Percentiles rank a stretch among this genome's conserved stretches.
These are phyloP conservation scores for Penicillium canariense DNA, from an alignment of 495 filamentous ascomycete species.

Conservation along the genomic window DNA sequence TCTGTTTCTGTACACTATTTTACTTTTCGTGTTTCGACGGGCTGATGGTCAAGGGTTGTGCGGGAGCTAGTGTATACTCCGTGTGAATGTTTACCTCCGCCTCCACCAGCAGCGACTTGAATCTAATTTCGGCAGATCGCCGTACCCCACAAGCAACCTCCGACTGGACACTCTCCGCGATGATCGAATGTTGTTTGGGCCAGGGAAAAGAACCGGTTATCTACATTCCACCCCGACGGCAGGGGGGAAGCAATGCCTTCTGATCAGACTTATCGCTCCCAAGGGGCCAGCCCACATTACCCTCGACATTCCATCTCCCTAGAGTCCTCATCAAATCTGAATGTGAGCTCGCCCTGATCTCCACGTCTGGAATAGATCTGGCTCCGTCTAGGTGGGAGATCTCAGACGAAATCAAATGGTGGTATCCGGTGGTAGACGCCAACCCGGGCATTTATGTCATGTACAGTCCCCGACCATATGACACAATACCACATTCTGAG, in stretches of 20 bases:
- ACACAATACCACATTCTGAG: not conserved
- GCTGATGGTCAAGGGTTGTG: not conserved
- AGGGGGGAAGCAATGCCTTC: slow-evolving; percentile 5
- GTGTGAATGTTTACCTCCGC: not conserved
- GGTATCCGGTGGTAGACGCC: not conserved
- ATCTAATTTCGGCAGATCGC: slow-evolving; percentile 2
- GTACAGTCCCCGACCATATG: not conserved
- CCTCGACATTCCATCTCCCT: slow-evolving; percentile 23
- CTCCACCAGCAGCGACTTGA: not conserved
- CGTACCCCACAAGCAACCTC: not conserved
- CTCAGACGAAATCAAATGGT: not conserved
- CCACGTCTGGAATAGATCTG: not conserved
- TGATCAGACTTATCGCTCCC: not conserved
- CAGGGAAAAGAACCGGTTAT: not conserved
- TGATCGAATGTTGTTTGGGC: slow-evolving; percentile 1
- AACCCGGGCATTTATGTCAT: too few relatives aligned
- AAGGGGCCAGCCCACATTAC: slow-evolving; percentile 16
- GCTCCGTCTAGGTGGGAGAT: not conserved
- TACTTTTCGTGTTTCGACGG: not conserved
- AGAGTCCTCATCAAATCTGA: slow-evolving; percentile 12
- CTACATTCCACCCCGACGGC: slow-evolving; percentile 10
- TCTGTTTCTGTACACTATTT: not conserved
- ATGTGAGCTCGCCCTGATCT: not conserved
- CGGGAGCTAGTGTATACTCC: not conserved
- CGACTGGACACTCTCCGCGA: not conserved